These are phyloP conservation scores for Prototheca stagnorum DNA, from an alignment of 163 green algal species.

Conservation along the genomic window DNA sequence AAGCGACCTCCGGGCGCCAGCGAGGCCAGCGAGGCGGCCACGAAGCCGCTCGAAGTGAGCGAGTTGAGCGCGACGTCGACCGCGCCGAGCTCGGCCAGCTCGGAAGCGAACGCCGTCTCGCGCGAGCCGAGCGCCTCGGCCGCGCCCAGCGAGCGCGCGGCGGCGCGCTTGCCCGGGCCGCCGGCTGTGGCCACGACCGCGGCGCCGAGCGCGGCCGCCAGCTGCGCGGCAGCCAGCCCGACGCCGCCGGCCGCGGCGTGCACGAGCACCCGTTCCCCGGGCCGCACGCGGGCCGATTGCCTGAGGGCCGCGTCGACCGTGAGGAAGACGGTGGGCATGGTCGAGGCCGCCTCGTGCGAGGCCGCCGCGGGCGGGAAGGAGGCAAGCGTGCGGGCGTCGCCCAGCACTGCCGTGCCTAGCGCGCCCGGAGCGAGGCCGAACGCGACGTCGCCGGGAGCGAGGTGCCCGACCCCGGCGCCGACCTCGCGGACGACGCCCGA, in stretches of 20 bases:
- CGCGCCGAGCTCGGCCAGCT: constrained; percentile 16
- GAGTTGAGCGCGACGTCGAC: constrained; percentile 48
- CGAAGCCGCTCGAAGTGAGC: constrained; percentile 64
- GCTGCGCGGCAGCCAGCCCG: constrained; percentile 53
- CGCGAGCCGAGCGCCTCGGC: constrained; percentile 29
- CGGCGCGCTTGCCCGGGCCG: constrained; percentile 44
- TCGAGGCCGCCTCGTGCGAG: constrained; percentile 21
- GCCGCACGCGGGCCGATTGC: not conserved
- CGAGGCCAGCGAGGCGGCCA: constrained; percentile 41
- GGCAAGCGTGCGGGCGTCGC: constrained; percentile 25
- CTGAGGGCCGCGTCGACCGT: constrained; percentile 23
- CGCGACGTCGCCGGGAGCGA: constrained; percentile 16
- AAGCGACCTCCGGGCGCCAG: constrained; percentile 35
- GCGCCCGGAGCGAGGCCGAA: constrained; percentile 65
- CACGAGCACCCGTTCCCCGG: constrained; percentile 36
- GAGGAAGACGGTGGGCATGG: constrained; percentile 33
- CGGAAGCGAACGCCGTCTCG: constrained; percentile 35
- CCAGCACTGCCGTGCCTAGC: constrained; percentile 45
- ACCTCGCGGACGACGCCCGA: constrained; percentile 51
- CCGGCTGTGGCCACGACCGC: constrained; percentile 47
- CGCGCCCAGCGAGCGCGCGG: constrained; percentile 43
- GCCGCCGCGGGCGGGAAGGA: constrained; percentile 27
- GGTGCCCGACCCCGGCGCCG: no score
- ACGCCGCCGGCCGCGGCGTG: constrained; percentile 59
- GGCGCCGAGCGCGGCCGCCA: constrained; percentile 10